Evolutionary conservation across 2,329 filamentous ascomycete genomes (phyloP).

Genomic region (Bipolaris sorokiniana): DNA sequence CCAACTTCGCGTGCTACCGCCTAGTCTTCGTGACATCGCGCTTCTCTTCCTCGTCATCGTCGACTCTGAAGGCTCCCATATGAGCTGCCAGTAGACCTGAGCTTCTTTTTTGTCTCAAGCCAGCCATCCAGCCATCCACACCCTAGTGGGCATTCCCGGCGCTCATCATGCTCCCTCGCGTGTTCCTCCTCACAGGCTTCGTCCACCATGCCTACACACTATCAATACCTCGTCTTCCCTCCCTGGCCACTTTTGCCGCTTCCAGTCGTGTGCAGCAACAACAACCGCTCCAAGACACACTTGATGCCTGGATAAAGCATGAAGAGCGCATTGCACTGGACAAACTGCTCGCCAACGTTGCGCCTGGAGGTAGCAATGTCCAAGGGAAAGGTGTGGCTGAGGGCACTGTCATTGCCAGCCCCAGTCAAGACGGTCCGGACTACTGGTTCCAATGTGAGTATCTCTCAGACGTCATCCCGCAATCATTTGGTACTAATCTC

Average conservation of each 20-base stretch:
- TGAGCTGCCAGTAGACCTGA: conserved; percentile 5
- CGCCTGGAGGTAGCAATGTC: conserved; percentile 50
- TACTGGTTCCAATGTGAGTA: conserved; percentile 55
- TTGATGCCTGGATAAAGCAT: conserved; percentile 47
- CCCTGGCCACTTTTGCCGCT: conserved; percentile 23
- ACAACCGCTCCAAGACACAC: conserved; percentile 35
- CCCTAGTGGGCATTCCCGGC: not conserved
- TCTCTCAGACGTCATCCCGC: not conserved
- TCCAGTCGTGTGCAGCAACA: conserved; percentile 29
- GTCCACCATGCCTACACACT: conserved; percentile 32
- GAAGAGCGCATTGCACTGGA: conserved; percentile 47
- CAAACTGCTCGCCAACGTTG: conserved; percentile 52
- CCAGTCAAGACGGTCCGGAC: conserved; percentile 49
- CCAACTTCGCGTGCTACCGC: conserved; percentile 9
- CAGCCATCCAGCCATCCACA: not conserved
- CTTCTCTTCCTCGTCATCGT: not conserved
- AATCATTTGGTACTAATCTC: not conserved
- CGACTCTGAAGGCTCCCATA: not conserved
- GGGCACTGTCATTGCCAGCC: conserved; percentile 54
- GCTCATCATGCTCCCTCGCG: conserved; percentile 15
- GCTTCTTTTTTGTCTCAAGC: not conserved
- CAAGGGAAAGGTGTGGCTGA: conserved; percentile 41
- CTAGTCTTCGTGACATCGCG: not conserved
- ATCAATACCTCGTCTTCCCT: conserved; percentile 36
- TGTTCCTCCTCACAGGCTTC: conserved; percentile 14